Conservation (phyloP, 768 basidiomycete species). For the Podaxis rugospora region DNA sequence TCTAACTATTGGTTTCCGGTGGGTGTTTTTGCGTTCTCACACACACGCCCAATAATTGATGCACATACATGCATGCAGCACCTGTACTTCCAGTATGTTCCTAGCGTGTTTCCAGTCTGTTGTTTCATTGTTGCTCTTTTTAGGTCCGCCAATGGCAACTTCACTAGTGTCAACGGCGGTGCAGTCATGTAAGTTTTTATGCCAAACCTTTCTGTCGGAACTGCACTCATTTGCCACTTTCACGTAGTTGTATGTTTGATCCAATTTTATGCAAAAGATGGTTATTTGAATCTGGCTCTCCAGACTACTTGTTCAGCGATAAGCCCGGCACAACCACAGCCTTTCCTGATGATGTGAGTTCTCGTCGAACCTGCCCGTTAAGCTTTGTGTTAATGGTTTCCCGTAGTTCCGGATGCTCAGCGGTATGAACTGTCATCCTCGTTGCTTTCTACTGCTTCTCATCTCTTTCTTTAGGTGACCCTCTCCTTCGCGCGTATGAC, state of each 20-base stretch:
- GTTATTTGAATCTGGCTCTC: background rate
- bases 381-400: constrained; percentile 3
- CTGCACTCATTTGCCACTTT: constrained; percentile 5
- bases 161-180: constrained; percentile 37
- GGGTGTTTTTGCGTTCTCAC: constrained; percentile 15
- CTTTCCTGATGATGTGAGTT: constrained; percentile 50
- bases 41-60: constrained; percentile 4
- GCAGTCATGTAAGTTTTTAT: constrained; percentile 36
- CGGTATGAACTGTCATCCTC: constrained; percentile 25
- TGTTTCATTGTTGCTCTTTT: background rate
- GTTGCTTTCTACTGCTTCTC: background rate
- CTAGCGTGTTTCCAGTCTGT: background rate
- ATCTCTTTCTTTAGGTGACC: constrained; percentile 26
- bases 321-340: constrained; percentile 42
- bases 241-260: constrained; percentile 24
- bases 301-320: constrained; percentile 48
- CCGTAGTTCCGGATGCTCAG: constrained; percentile 50
- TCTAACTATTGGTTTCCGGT: constrained; percentile 52
- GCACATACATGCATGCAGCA: constrained; percentile 24
- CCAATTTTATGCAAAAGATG: background rate
- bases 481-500: constrained; percentile 44
- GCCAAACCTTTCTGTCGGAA: background rate
- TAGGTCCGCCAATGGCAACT: constrained; percentile 43
- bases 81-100: constrained; percentile 45
- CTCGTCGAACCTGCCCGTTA: constrained; percentile 1